Conservation (phyloP, 2,329 filamentous ascomycete genomes). For the Sporothrix schenckii region DNA sequence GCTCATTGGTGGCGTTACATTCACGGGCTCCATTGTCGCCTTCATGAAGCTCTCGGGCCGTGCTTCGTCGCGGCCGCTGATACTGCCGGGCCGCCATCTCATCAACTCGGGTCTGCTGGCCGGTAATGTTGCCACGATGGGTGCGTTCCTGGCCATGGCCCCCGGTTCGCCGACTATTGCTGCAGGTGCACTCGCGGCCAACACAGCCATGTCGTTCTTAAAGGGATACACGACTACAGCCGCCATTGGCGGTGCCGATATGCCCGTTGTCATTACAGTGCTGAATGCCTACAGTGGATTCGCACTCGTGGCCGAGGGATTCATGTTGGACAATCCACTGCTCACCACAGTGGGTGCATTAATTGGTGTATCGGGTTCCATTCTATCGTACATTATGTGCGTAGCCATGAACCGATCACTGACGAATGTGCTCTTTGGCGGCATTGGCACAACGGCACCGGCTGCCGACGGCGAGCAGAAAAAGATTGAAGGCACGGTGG, state of each 20-base stretch:
- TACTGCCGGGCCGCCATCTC: conserved; percentile 72
- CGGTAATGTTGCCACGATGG: conserved; percentile 80
- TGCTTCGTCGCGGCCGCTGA: conserved; percentile 76
- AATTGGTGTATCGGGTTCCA: conserved; percentile 86
- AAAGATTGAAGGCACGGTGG: conserved; percentile 79
- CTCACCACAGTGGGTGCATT: conserved; percentile 83
- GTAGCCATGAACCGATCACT: conserved; percentile 89
- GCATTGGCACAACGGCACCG: conserved; percentile 59
- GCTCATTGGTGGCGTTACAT: conserved; percentile 84
- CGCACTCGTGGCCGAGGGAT: conserved; percentile 83
- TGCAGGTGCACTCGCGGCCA: conserved; percentile 75
- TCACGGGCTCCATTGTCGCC: conserved; percentile 86
- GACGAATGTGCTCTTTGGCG: conserved; percentile 87
- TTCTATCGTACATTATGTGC: conserved; percentile 84
- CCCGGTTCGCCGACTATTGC: conserved; percentile 78
- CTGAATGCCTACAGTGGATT: conserved; percentile 91
- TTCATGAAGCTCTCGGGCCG: conserved; percentile 83
- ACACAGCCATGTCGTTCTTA: conserved; percentile 75
- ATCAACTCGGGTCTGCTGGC: conserved; percentile 76
- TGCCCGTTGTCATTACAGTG: conserved; percentile 90
- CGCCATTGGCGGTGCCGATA: conserved; percentile 89
- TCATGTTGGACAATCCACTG: conserved; percentile 87
- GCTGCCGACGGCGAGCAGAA: conserved; percentile 66
- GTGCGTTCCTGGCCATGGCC: conserved; percentile 78
- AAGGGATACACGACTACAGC: conserved; percentile 88